phyloP scores from a whole-genome alignment of 1,284 basidiomycete species.

The Sphaerobolus stellatus region DNA sequence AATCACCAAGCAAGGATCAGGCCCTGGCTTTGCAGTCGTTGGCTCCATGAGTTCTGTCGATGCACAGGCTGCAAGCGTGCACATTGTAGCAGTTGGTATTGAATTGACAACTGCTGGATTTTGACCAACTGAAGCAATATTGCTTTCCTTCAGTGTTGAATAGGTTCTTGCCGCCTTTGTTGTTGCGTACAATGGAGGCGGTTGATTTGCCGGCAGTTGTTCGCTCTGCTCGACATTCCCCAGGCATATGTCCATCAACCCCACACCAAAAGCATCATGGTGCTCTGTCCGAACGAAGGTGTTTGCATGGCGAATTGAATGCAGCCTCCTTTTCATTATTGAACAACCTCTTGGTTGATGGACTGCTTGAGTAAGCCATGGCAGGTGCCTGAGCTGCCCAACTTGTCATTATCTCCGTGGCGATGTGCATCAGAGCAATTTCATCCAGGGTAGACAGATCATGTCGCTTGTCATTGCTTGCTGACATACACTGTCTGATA shows the following conservation, averaged over 20 bases:
- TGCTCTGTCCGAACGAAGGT: neutral
- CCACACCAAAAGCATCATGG: neutral
- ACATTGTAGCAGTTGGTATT: slow-evolving; percentile 17
- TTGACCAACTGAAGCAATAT: slow-evolving; percentile 25
- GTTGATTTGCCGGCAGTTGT: neutral
- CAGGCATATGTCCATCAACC: too few relatives aligned
- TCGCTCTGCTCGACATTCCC: neutral
- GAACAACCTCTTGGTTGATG: too few relatives aligned
- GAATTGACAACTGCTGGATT: slow-evolving; percentile 14
- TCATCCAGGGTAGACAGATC: slow-evolving; percentile 21
- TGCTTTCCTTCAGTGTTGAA: slow-evolving; percentile 12
- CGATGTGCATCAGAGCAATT: neutral
- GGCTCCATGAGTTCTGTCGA: slow-evolving; percentile 24
- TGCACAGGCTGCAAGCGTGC: slow-evolving; percentile 32
- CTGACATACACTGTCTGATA: slow-evolving; percentile 24
- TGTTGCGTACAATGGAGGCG: neutral
- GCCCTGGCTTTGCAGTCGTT: slow-evolving; percentile 15
- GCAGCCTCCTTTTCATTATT: too few relatives aligned
- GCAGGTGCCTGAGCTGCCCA: neutral
- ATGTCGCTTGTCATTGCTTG: slow-evolving; percentile 20
- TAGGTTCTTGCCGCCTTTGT: too few relatives aligned
- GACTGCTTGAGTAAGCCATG: too few relatives aligned
- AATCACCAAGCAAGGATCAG: slow-evolving; percentile 25
- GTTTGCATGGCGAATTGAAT: neutral
- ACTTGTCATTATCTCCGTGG: neutral